Evolutionary conservation across 345 rosid genomes (phyloP).

Genomic region (Nasturtium officinale): DNA sequence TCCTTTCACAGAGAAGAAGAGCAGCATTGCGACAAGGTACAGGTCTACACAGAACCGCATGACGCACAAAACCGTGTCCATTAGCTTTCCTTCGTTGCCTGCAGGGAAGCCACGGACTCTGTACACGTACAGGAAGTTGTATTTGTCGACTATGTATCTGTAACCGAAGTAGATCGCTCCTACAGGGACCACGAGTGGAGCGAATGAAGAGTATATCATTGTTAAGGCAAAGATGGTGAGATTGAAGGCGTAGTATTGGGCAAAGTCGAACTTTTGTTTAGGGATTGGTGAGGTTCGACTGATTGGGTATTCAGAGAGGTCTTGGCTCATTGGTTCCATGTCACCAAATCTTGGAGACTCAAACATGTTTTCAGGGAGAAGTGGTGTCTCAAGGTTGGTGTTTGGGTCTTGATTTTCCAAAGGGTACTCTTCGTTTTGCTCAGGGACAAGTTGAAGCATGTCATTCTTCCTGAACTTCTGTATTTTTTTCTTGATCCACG

Average conservation of each 20-base stretch:
- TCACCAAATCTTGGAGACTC: constrained; percentile 61
- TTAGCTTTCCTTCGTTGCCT: constrained; percentile 94
- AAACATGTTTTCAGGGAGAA: constrained; percentile 62
- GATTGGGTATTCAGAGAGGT: constrained; percentile 79
- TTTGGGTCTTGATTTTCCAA: constrained; percentile 65
- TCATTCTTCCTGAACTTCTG: constrained; percentile 88
- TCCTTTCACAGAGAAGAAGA: constrained; percentile 89
- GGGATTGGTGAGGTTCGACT: constrained; percentile 89
- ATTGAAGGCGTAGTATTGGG: constrained; percentile 93
- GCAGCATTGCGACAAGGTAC: constrained; percentile 81
- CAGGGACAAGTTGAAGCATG: constrained; percentile 97
- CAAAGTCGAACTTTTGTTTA: constrained; percentile 94
- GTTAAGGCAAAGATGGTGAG: constrained; percentile 92
- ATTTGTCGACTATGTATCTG: constrained; percentile 92
- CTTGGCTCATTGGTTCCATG: constrained; percentile 61
- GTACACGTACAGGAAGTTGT: constrained; percentile 90
- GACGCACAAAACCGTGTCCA: constrained; percentile 85
- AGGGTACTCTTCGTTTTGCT: constrained; percentile 77
- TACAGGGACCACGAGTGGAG: constrained; percentile 93
- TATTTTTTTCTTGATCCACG: constrained; percentile 94
- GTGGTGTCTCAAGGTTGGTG: constrained; percentile 69
- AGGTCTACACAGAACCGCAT: constrained; percentile 89
- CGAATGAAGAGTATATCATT: constrained; percentile 85
- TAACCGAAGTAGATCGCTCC: constrained; percentile 94
- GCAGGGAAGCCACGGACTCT: constrained; percentile 96